Evolutionary conservation across 2,329 filamentous ascomycete genomes (phyloP).

Genomic region (Arachnomyces sp.): DNA sequence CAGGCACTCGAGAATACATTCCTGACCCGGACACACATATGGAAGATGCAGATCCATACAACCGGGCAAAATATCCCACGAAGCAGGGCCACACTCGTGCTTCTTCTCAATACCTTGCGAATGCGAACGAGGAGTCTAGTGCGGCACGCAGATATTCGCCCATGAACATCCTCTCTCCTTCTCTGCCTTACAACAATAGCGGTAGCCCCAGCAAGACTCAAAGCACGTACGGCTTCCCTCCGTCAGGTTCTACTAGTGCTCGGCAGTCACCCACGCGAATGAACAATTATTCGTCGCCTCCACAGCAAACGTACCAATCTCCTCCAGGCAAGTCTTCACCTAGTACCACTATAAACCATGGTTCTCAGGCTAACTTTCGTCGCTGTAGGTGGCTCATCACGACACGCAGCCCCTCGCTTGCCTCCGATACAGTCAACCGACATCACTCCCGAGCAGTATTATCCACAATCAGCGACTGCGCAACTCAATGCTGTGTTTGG

Average conservation of each 20-base stretch:
- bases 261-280: slow-evolving; percentile 74
- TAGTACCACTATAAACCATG: neutral
- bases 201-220: slow-evolving; percentile 43
- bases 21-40: slow-evolving; percentile 72
- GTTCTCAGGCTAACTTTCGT: neutral
- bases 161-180: slow-evolving; percentile 81
- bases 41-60: slow-evolving; percentile 84
- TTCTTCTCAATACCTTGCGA: slow-evolving; percentile 64
- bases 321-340: slow-evolving; percentile 44
- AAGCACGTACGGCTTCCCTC: slow-evolving; percentile 49
- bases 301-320: slow-evolving; percentile 49
- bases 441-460: slow-evolving; percentile 60
- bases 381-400: slow-evolving; percentile 23
- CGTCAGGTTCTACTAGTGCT: slow-evolving; percentile 39
- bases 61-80: slow-evolving; percentile 77
- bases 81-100: slow-evolving; percentile 64
- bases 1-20: slow-evolving; percentile 56
- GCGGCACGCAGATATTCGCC: slow-evolving; percentile 91
- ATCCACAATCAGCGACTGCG: slow-evolving; percentile 61
- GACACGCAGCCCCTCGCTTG: slow-evolving; percentile 56
- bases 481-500: slow-evolving; percentile 62
- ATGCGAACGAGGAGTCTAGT: slow-evolving; percentile 66
- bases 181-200: slow-evolving; percentile 66
- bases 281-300: slow-evolving; percentile 49
- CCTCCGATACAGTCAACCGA: slow-evolving; percentile 66